These are phyloP conservation scores for Fusarium foetens DNA, from an alignment of 2,329 filamentous ascomycete genomes.

Conservation along the genomic window DNA sequence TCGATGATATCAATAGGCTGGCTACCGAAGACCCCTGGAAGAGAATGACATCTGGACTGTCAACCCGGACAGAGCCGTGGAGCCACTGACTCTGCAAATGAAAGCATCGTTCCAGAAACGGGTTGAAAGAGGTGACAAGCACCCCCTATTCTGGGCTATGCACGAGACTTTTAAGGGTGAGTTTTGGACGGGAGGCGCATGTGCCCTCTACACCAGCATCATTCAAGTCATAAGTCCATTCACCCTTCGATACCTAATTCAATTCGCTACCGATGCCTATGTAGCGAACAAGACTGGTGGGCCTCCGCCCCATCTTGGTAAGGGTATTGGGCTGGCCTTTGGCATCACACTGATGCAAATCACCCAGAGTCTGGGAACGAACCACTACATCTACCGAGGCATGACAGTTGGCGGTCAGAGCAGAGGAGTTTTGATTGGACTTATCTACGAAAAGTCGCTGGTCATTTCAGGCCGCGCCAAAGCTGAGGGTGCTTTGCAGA, in stretches of 20 bases:
- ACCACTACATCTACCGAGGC: conserved; percentile 92
- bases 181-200: conserved; percentile 85
- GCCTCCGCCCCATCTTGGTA: conserved; percentile 74
- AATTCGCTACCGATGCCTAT: conserved; percentile 84
- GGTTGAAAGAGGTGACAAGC: conserved; percentile 73
- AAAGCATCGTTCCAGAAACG: conserved; percentile 75
- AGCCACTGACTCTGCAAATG: conserved; percentile 73
- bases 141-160: conserved; percentile 81
- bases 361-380: conserved; percentile 80
- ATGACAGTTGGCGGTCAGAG: conserved; percentile 91
- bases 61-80: conserved; percentile 81
- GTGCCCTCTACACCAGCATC: conserved; percentile 77
- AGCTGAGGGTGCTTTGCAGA: conserved; percentile 72
- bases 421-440: conserved; percentile 81
- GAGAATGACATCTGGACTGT: conserved; percentile 88
- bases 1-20: conserved; percentile 62
- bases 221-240: conserved; percentile 87
- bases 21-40: conserved; percentile 86
- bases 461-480: conserved; percentile 87
- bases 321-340: conserved; percentile 83
- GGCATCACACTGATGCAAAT: conserved; percentile 89
- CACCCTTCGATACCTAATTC: conserved; percentile 84
- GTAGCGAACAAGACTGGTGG: conserved; percentile 62
- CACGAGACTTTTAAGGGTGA: conserved; percentile 88
- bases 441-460: conserved; percentile 95